Evolutionary conservation across 2,329 filamentous ascomycete genomes (phyloP).

Genomic region (Apiospora rasikravindrae): DNA sequence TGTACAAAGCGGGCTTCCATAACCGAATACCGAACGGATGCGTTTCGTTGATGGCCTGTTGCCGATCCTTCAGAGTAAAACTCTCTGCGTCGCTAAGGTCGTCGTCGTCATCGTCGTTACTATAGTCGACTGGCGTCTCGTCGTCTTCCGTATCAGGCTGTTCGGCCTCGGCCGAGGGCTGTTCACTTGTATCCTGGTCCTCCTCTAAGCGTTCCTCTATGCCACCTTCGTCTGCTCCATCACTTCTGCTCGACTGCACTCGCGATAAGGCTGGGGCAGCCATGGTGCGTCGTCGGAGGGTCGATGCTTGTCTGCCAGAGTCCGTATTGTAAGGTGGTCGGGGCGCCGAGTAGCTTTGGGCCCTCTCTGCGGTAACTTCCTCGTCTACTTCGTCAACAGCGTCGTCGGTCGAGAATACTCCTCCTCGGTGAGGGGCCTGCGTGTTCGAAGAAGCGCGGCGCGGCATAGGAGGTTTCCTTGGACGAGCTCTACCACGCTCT

Average conservation of each 20-base stretch:
- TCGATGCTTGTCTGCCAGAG: conserved; percentile 38
- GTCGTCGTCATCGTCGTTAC: conserved; percentile 58
- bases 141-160: conserved; percentile 39
- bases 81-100: conserved; percentile 92
- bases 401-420: conserved; percentile 91
- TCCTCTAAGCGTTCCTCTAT: conserved; percentile 38
- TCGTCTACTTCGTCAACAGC: conserved; percentile 80
- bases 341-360: conserved; percentile 44
- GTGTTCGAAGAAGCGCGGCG: conserved; percentile 76
- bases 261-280: conserved; percentile 45
- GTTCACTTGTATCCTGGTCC: conserved; percentile 39
- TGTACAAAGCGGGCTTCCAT: conserved; percentile 98
- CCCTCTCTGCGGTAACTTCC: conserved; percentile 57
- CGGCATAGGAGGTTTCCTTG: conserved; percentile 74
- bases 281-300: conserved; percentile 45
- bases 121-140: conserved; percentile 42
- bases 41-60: conserved; percentile 97
- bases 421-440: conserved; percentile 77
- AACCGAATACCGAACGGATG: conserved; percentile 98
- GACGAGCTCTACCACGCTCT: conserved; percentile 57
- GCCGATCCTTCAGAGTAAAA: conserved; percentile 95
- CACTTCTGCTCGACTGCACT: conserved; percentile 47
- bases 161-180: conserved; percentile 40
- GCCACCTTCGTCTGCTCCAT: conserved; percentile 36
- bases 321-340: conserved; percentile 38